These are phyloP conservation scores for Hortiboletus flavorubellus DNA, from an alignment of 768 basidiomycete genomes.

Conservation along the genomic window DNA sequence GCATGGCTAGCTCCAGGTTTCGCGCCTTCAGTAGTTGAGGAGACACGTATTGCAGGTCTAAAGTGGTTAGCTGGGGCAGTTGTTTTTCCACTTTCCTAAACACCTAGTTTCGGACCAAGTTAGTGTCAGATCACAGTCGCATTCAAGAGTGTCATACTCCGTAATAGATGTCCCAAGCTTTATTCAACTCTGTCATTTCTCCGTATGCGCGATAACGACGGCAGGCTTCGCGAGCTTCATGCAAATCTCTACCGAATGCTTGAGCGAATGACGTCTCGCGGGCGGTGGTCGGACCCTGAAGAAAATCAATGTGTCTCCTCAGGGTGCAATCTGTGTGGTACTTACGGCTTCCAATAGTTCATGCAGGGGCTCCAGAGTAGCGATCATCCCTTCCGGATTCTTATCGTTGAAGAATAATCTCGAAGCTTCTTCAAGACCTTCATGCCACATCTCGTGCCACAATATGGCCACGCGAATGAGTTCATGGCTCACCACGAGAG, in stretches of 20 bases:
- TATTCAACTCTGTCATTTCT: conserved; percentile 87
- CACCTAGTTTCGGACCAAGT: conserved; percentile 47
- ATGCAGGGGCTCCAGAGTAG: conserved; percentile 86
- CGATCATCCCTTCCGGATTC: conserved; percentile 97
- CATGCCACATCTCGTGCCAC: conserved; percentile 99
- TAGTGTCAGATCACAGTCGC: not conserved
- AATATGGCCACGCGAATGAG: conserved; percentile 96
- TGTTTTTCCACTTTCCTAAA: conserved; percentile 97
- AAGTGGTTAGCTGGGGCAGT: conserved; percentile 77
- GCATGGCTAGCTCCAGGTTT: conserved; percentile 92
- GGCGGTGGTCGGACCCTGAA: conserved; percentile 87
- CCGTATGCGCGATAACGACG: conserved; percentile 81
- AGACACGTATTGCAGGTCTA: conserved; percentile 97
- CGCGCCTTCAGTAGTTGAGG: conserved; percentile 86
- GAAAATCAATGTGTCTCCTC: conserved; percentile 1
- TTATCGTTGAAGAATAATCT: conserved; percentile 95
- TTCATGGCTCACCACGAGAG: conserved; percentile 86
- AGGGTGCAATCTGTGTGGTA: not conserved
- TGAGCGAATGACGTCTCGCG: conserved; percentile 95
- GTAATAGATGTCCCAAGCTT: conserved; percentile 99
- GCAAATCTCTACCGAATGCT: conserved; percentile 88
- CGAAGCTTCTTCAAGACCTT: conserved; percentile 96
- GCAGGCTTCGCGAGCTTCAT: conserved; percentile 89
- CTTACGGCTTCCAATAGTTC: conserved; percentile 83
- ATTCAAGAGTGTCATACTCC: conserved; percentile 48